Evolutionary conservation across 768 basidiomycete species (phyloP).

Genomic region (Mycena indigotica): DNA sequence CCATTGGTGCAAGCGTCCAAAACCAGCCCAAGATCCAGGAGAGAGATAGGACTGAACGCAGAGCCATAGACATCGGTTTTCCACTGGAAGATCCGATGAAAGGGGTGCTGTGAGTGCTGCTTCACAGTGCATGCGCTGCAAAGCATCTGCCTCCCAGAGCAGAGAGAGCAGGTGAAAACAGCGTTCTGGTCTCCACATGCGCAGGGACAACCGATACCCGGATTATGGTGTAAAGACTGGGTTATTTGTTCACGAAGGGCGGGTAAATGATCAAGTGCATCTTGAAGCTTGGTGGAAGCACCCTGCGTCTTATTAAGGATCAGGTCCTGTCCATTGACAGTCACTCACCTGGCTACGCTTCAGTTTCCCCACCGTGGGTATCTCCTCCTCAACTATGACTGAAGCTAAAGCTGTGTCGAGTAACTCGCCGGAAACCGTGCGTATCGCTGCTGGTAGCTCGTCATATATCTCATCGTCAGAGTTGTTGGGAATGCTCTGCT

Average conservation of each 20-base stretch:
- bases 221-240: background rate
- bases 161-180: background rate
- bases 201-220: background rate
- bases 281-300: background rate
- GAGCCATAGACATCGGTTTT: background rate
- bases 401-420: no score
- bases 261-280: background rate
- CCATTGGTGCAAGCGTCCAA: background rate
- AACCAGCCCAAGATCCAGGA: background rate
- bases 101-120: background rate
- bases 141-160: constrained; percentile 1
- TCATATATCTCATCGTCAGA: no score
- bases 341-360: no score
- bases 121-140: background rate
- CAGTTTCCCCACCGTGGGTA: no score
- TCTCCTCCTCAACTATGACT: no score
- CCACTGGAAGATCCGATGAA: constrained; percentile 11
- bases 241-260: background rate
- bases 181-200: background rate
- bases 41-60: background rate
- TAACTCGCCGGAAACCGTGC: no score
- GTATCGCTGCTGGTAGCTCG: no score
- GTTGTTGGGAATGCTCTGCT: no score
- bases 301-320: background rate
- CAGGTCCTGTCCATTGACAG: background rate